Evolutionary conservation across 768 basidiomycete species (phyloP), one percentile per base, ranked within the genome.

Genomic region (Rhodotorula graminis): DNA sequence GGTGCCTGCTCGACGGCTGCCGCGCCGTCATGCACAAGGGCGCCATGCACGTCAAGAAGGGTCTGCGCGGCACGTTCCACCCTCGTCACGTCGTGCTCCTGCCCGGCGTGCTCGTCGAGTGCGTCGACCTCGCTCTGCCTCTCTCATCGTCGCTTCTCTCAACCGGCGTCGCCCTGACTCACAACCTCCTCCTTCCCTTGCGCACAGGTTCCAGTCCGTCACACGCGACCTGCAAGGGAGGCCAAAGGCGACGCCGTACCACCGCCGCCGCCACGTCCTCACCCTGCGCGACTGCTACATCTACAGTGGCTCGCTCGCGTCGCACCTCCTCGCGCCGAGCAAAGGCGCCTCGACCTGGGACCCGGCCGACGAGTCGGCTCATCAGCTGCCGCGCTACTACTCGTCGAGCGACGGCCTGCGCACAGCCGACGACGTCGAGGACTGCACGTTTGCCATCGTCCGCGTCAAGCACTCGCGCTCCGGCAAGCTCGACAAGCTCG

Each of bases 1-100:
- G 91, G 93, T 97, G 95, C 78, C 84, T 89, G 4, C 80, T 94
- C 72, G 86, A 89, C 50, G 88, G 87, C 1, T 97, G 95, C 78
- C 86, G 87, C 70, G 84, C 91, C 11, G 87, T 94, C 60, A 80
- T 88, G 53, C 88, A 88, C 78, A 84, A 86, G 15, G 92, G 92
- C 0, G 88, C 88, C 61, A 79, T 92, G 53, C 93, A 86, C 76
- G 85, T 88, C 79, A 86, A 88, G 77, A 85, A 86, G 73, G 90
- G 90, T 15, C 79, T 88, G 61, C 84, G 85, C 71, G 89, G 89
- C 33, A 88, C 88, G 81, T 97, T 89, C 83, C 86, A 87, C 92
- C 92, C 85, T 86, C 63, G 88, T 40, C 81, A 92, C 70, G 81
- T 93, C 56, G 86, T 91, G 76, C 84, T 98, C 18, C 82, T 92